phyloP scores from a whole-genome alignment of 2,329 filamentous ascomycete species.

The Trichoderma cornu-damae region DNA sequence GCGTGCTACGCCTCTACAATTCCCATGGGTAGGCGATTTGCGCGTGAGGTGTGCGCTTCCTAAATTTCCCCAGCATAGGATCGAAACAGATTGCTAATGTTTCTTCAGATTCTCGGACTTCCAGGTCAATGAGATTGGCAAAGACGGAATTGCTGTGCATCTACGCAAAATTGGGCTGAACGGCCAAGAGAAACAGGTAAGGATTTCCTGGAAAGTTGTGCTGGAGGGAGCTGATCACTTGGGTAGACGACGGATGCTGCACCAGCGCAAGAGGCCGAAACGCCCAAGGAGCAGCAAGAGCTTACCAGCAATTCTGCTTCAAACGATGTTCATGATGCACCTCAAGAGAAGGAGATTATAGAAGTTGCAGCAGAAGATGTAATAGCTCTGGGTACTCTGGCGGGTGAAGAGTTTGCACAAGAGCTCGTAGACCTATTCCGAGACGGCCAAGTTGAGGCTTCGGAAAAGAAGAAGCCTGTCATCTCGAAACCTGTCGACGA shows the following conservation, averaged over 20 bases:
- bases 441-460: conserved; percentile 30
- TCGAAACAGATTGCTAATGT: neutral
- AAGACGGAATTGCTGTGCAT: conserved; percentile 70
- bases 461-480: conserved; percentile 31
- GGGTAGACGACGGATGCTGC: neutral
- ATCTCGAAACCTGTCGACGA: conserved; percentile 42
- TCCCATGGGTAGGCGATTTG: conserved; percentile 39
- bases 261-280: neutral
- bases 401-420: conserved; percentile 37
- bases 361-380: conserved; percentile 34
- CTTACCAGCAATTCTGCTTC: conserved; percentile 16
- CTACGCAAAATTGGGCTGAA: conserved; percentile 46
- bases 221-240: neutral
- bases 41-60: conserved; percentile 33
- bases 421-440: conserved; percentile 41
- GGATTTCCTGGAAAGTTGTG: neutral
- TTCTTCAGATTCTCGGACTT: conserved; percentile 77
- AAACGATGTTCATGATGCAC: conserved; percentile 22
- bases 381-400: conserved; percentile 35
- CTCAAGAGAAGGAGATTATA: conserved; percentile 20
- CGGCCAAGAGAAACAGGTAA: conserved; percentile 18
- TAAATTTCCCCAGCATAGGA: neutral
- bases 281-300: conserved; percentile 21
- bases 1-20: conserved; percentile 35
- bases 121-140: conserved; percentile 80